Base-by-base conservation (phyloP, 2,329 filamentous ascomycete genomes). In the Capronia coronata region DNA sequence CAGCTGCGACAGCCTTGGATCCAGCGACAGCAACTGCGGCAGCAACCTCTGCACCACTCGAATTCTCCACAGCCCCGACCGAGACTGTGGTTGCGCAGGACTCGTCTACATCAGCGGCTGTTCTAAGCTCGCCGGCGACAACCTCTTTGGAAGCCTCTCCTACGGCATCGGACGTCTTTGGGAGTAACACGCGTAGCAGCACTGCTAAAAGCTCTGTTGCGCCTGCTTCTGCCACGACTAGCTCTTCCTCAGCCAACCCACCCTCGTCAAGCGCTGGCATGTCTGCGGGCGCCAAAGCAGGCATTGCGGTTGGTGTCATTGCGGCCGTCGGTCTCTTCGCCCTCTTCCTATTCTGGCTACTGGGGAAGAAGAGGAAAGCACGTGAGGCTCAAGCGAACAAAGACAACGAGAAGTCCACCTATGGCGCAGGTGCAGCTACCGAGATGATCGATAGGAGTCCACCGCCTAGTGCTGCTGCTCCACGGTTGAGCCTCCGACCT, bases 401-500 rank as follows among this genome's bases (percentile, higher is more conserved):
- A 43, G 78, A 84, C 53, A 76, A 86, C 61, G 86, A 90, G 67
- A 90, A 89, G 69, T 56, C 64, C 32, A 65, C 64, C 49, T 62
- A 61, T 37, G 60, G 53, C 49, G 59, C 64, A 3, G 29, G 29
- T 32, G 53, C 64, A 35, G 65, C 65, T 63, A 67, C 29, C 58
- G 68, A 40, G 62, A 64, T 40, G 65, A 62, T 38, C 49, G 37
- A 65, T 59, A 47, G 49, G 40, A 49, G 51, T 19, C 62, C 66
- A 34, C 66, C 71, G 21, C 62, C 65, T 54, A 60, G 65, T 52
- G 52, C 75, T 23, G 77, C 72, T 27, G 83, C 89, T 38, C 88
- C 89, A n/a, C 84, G 84, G 55, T 76, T 96, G 54, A 94, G 87
- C 63, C 75, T 95, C 46, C 84, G 88, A 43, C 89, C 89, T 2